These are phyloP conservation scores for Wickerhamomyces sp. DNA, from an alignment of 1,139 yeast genomes.

Conservation along the genomic window DNA sequence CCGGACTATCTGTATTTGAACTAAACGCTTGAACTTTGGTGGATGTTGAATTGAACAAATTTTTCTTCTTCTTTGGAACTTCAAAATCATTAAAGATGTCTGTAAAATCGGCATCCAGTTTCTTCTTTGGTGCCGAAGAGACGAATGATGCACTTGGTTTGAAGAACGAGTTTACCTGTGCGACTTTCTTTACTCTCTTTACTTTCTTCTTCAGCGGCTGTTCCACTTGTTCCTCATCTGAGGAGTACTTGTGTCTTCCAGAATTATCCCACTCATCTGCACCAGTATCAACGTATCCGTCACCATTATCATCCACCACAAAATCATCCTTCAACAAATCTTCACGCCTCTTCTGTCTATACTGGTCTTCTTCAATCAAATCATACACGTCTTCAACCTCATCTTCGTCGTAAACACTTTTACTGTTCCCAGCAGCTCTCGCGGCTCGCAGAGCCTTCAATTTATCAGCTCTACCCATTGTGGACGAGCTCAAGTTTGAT, in stretches of 20 bases:
- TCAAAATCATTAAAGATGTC: slow-evolving; percentile 44
- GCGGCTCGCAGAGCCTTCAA: slow-evolving; percentile 38
- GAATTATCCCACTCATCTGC: slow-evolving; percentile 68
- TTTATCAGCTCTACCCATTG: slow-evolving; percentile 28
- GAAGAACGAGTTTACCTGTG: slow-evolving; percentile 52
- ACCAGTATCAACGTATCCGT: slow-evolving; percentile 79
- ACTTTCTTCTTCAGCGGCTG: slow-evolving; percentile 26
- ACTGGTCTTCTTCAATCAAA: slow-evolving; percentile 79
- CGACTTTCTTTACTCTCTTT: slow-evolving; percentile 41
- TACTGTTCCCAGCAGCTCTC: slow-evolving; percentile 31
- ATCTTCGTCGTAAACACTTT: slow-evolving; percentile 26
- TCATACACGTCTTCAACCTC: slow-evolving; percentile 63
- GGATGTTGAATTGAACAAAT: slow-evolving; percentile 7
- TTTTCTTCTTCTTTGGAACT: slow-evolving; percentile 14
- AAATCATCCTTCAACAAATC: slow-evolving; percentile 86
- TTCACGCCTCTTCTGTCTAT: slow-evolving; percentile 68
- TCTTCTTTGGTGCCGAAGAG: slow-evolving; percentile 26
- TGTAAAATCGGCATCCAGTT: slow-evolving; percentile 34
- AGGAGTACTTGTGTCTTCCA: slow-evolving; percentile 21
- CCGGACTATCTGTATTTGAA: slow-evolving; percentile 13
- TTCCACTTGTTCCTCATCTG: slow-evolving; percentile 27
- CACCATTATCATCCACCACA: slow-evolving; percentile 70
- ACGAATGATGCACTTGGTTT: slow-evolving; percentile 30
- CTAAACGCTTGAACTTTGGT: slow-evolving; percentile 15
- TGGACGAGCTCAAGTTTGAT: too few relatives aligned